phyloP scores from a whole-genome alignment of 208 protist species.

The Acanthamoeba healyi region DNA sequence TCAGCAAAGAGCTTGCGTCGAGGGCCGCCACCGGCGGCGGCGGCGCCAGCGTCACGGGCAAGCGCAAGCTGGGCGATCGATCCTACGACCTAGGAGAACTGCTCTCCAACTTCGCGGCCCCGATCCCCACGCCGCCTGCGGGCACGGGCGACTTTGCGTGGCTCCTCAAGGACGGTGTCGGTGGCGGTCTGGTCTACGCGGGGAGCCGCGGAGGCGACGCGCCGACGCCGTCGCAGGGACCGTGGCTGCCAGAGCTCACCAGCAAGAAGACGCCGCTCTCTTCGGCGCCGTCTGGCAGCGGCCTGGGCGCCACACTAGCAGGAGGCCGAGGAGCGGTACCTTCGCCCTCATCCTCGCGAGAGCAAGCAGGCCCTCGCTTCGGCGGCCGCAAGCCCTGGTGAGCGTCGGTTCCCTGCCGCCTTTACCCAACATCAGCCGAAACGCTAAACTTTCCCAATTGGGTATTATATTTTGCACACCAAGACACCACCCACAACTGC shows the following conservation, averaged over 20 bases:
- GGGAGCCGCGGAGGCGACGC: background rate
- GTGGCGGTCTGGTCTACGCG: conserved; percentile 14
- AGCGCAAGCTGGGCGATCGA: conserved; percentile 17
- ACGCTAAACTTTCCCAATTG: no score
- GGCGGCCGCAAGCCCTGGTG: background rate
- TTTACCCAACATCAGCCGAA: background rate
- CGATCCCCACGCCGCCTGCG: background rate
- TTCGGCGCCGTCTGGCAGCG: background rate
- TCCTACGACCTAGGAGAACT: conserved; percentile 40
- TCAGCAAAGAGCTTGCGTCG: background rate
- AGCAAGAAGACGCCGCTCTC: background rate
- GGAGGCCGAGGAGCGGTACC: background rate
- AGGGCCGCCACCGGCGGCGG: background rate
- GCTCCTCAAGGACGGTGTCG: conserved; percentile 39
- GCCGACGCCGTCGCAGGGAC: no score
- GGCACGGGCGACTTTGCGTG: conserved; percentile 39
- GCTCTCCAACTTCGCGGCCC: conserved; percentile 62
- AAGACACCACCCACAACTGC: no score
- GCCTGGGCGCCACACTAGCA: no score
- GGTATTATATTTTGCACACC: no score
- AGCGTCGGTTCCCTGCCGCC: no score
- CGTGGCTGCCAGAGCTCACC: background rate
- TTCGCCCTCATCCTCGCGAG: background rate
- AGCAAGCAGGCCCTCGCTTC: background rate
- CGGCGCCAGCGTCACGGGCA: background rate